Evolutionary conservation across 768 basidiomycete species (phyloP), one percentile per base, ranked within the genome.

Genomic region (Fibroporia radiculosa): DNA sequence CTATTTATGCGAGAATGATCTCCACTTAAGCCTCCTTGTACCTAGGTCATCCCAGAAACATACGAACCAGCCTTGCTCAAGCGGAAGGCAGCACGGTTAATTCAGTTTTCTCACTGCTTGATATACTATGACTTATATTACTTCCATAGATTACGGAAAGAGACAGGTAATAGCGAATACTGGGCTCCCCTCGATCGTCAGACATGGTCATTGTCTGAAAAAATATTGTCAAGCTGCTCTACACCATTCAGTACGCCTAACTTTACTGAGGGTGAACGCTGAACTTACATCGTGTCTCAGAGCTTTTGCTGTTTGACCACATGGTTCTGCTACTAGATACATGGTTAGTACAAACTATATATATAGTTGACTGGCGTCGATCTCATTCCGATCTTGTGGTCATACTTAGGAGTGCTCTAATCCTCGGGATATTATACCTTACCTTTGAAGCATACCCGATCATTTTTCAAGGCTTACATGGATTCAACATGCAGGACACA

Each of bases 291-390:
- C 25, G 16, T 20, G 26, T 31, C 44, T 27, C 47, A 84, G 83
- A 79, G 58, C 64, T 88, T 4, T 62, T 86, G 4, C 32, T 75
- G 0, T 74, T 68, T 38, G 84, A 93, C 52, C 70, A 73, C n/a
- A 91, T 90, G 86, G 82, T 82, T 0, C 67, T 89, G 3, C 61
- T 82, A 4, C 67, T 91, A 7, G 73, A 87, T 58, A 59, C 74
- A 12, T 90, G 87, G 88, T 82, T 59, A 2, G 71, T 56, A 20
- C 20, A 26, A 2, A 71, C 56, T 24, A 23, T 16, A 35, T 18
- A 44, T 59, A 0, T 36, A 16, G 6, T 6, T 16, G 26, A 39
- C 32, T n/a, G 13, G 36, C 26, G 31, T 27, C 38, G 31, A 8
- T 38, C 13, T 22, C 3, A 42, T 40, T 16, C 42, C 16, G 5